Base-by-base conservation (phyloP, 352 stramenopile genomes). In the Pythium utonaiense region DNA sequence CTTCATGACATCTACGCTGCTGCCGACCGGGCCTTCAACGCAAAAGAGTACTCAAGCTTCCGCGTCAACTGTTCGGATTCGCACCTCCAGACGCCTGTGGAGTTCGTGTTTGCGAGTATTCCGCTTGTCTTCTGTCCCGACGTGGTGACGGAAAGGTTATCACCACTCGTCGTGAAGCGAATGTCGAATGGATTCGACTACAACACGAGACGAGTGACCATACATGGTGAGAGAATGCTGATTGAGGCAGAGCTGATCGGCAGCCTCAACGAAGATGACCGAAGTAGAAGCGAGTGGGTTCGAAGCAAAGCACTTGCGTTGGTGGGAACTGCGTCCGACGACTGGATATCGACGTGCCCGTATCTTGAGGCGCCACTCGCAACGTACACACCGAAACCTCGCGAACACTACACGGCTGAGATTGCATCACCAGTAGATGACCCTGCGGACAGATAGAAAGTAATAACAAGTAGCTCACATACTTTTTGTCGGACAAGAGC, bases 41-140 rank as follows among this genome's bases (percentile, higher is more conserved):
- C 62, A 2, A 47, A 63, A 42, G 53, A 61, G 19, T 69, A 60
- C 48, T 7, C 33, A 5, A 69, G 24, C 38, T 69, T 69, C 41
- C 62, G 54, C 2, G 48, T 64, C 19, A 69, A 69, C n/a, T 69
- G 62, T 42, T 57, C 55, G 22, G 16, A n/a, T n/a, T n/a, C 40
- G 13, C 22, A 10, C 7, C 9, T 13, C 1, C 25, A 53, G 16
- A n/a, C 62, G 3, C 62, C 62, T 6, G 41, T 69, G 10, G 62
- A 69, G 53, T 53, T 62, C 34, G 24, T 69, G 10, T 69, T 69
- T 22, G 62, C 62, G 6, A 47, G 42, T 14, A 33, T 41, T 10
- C 62, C 62, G 8, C 62, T 69, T 36, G 55, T 69, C 17, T 60
- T 69, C 31, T 69, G 62, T 36, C 62, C 50, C 3, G 54, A 41